Percentiles rank a stretch among this genome's conserved stretches.
These are phyloP conservation scores for Penicillium roqueforti DNA, from an alignment of 495 filamentous ascomycete species.

Conservation along the genomic window DNA sequence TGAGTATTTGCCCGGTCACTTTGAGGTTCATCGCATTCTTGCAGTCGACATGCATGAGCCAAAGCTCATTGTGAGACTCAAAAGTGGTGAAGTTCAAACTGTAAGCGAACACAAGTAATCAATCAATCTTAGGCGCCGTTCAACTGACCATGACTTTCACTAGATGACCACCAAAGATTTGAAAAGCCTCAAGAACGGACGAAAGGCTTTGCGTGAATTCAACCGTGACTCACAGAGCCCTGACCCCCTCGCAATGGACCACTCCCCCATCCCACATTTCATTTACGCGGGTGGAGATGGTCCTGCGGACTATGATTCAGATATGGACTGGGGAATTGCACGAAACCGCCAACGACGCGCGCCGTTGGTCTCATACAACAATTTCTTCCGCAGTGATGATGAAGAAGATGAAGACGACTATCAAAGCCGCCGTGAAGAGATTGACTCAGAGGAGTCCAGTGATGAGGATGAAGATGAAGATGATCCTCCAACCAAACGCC, in stretches of 20 bases:
- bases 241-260: constrained; percentile 11
- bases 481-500: not conserved
- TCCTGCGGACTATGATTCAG: constrained; percentile 1
- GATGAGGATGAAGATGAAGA: not conserved
- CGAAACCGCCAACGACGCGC: not conserved
- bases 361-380: not conserved
- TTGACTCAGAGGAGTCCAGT: not conserved
- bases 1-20: constrained; percentile 44
- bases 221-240: constrained; percentile 16
- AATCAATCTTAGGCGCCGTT: not conserved
- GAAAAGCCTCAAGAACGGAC: constrained; percentile 31
- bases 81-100: constrained; percentile 42
- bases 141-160: constrained; percentile 10
- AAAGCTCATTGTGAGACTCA: constrained; percentile 43
- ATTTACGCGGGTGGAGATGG: constrained; percentile 8
- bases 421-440: not conserved
- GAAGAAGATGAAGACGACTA: not conserved
- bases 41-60: constrained; percentile 27
- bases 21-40: constrained; percentile 37
- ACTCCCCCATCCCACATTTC: not conserved
- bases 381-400: not conserved
- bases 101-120: constrained; percentile 28
- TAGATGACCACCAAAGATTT: constrained; percentile 30
- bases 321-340: constrained; percentile 1
- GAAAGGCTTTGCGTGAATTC: constrained; percentile 25